Conservation (phyloP, 2,329 filamentous ascomycete genomes). For the Penicillium sp. region DNA sequence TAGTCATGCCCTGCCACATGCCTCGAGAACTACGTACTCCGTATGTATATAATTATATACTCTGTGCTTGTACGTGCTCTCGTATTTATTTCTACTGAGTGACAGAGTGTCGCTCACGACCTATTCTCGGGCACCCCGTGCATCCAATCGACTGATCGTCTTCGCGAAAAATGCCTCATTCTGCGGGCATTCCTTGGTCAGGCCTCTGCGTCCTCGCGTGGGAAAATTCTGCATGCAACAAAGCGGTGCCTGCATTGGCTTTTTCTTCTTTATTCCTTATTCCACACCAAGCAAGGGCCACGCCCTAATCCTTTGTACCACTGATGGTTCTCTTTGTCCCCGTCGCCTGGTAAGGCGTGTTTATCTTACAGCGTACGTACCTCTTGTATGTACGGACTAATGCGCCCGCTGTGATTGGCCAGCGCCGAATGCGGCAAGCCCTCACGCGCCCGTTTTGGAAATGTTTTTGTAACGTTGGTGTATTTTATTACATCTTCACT, state of each 20-base stretch:
- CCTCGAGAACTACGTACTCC: too few relatives aligned
- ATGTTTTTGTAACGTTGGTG: too few relatives aligned
- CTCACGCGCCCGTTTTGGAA: neutral
- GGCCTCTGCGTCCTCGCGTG: neutral
- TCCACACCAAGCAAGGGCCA: neutral
- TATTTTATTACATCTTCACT: neutral
- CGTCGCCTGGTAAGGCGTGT: too few relatives aligned
- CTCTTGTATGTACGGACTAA: too few relatives aligned
- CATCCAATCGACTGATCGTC: too few relatives aligned
- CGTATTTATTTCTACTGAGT: too few relatives aligned
- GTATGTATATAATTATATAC: too few relatives aligned
- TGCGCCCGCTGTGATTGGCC: neutral
- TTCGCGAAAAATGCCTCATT: neutral
- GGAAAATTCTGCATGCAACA: neutral
- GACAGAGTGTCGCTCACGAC: too few relatives aligned
- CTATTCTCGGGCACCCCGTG: neutral
- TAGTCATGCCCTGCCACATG: neutral
- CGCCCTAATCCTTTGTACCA: neutral
- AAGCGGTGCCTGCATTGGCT: neutral
- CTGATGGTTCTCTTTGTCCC: neutral
- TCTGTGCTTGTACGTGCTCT: too few relatives aligned
- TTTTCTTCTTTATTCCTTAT: neutral
- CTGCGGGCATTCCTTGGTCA: neutral
- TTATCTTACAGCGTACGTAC: too few relatives aligned
- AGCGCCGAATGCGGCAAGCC: neutral